These are phyloP conservation scores for Camillea tinctor DNA, from an alignment of 2,329 filamentous ascomycete species.

Conservation along the genomic window DNA sequence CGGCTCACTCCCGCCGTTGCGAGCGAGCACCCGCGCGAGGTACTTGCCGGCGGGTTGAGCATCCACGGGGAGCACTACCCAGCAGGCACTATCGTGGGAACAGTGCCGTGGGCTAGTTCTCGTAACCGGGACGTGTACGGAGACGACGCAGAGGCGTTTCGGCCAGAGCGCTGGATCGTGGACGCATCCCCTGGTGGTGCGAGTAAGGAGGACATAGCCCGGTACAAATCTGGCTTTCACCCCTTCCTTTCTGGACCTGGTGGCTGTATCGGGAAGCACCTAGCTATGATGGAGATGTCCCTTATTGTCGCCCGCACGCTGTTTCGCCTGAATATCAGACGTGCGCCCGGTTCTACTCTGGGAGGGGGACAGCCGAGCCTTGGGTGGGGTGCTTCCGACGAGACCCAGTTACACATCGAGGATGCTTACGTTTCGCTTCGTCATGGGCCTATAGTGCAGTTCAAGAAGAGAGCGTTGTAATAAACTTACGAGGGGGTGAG, in stretches of 20 bases:
- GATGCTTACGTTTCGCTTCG: slow-evolving; percentile 26
- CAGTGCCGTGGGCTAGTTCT: slow-evolving; percentile 11
- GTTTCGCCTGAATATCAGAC: slow-evolving; percentile 21
- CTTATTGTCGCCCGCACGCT: slow-evolving; percentile 23
- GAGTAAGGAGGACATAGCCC: slow-evolving; percentile 10
- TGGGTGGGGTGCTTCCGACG: slow-evolving; percentile 16
- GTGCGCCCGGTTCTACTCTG: slow-evolving; percentile 20
- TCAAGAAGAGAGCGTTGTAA: slow-evolving; percentile 19
- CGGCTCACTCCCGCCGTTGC: slow-evolving; percentile 18
- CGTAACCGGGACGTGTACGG: slow-evolving; percentile 16
- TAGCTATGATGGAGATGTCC: slow-evolving; percentile 27
- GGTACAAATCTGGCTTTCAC: slow-evolving; percentile 11
- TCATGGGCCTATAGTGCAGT: slow-evolving; percentile 25
- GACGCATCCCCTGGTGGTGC: slow-evolving; percentile 15
- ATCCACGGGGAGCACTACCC: slow-evolving; percentile 23
- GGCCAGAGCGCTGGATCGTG: slow-evolving; percentile 28
- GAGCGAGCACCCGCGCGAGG: slow-evolving; percentile 20
- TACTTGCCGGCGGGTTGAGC: slow-evolving; percentile 18
- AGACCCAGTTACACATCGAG: slow-evolving; percentile 18
- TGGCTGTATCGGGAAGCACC: slow-evolving; percentile 18
- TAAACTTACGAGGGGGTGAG: too few species aligned
- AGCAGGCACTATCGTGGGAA: slow-evolving; percentile 21
- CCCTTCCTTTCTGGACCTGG: slow-evolving; percentile 19
- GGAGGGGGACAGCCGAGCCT: slow-evolving; percentile 19
- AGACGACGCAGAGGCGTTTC: slow-evolving; percentile 14